Evolutionary conservation across 2,329 filamentous ascomycete genomes (phyloP).

Genomic region (Colletotrichum spinosum): DNA sequence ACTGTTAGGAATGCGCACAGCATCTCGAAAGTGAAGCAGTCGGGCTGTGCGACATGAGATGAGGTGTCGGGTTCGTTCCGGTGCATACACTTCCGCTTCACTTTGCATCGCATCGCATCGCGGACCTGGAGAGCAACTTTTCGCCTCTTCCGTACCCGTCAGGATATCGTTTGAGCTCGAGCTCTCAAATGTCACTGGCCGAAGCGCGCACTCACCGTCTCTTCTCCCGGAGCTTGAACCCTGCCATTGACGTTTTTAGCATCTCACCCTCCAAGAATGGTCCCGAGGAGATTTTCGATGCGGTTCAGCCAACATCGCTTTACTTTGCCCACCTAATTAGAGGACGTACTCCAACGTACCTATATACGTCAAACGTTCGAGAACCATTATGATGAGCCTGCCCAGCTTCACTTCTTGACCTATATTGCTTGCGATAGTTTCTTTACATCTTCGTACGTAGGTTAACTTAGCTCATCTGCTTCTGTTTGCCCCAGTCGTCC

Average conservation of each 20-base stretch:
- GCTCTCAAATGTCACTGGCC: slow-evolving; percentile 8
- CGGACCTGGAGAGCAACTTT: too few relatives aligned
- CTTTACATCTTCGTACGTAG: neutral
- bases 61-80: too few relatives aligned
- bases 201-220: slow-evolving; percentile 12
- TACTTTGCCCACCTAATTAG: neutral
- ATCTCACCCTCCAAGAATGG: too few relatives aligned
- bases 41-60: too few relatives aligned
- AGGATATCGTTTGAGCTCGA: slow-evolving; percentile 4
- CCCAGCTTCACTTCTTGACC: slow-evolving; percentile 9
- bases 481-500: neutral
- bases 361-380: neutral
- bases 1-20: too few relatives aligned
- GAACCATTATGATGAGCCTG: slow-evolving; percentile 4
- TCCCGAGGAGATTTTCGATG: too few relatives aligned
- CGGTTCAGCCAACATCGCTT: too few relatives aligned
- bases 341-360: neutral
- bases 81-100: neutral
- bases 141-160: neutral
- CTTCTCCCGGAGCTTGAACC: slow-evolving; percentile 17
- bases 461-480: neutral
- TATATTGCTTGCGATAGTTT: neutral
- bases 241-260: neutral
- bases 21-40: too few relatives aligned
- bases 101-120: slow-evolving; percentile 12